Conservation (phyloP, 192 early-diverging fungal genomes). For the Umbelopsis sp. region DNA sequence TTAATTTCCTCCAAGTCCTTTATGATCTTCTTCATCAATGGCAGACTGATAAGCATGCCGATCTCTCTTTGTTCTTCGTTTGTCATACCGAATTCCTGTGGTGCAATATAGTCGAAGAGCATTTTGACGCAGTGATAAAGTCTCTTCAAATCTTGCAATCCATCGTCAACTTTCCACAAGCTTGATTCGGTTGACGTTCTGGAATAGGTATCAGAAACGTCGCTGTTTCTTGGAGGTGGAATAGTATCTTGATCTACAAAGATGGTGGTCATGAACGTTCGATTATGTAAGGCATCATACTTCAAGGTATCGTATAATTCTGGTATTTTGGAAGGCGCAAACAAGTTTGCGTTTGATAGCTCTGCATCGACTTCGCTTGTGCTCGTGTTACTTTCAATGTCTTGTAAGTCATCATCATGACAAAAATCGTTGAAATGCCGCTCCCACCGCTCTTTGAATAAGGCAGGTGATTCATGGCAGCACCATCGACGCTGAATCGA, state of each 20-base stretch:
- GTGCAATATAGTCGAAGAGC: conserved; percentile 92
- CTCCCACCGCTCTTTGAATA: conserved; percentile 96
- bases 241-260: conserved; percentile 43
- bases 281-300: conserved; percentile 95
- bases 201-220: background rate
- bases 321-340: conserved; percentile 83
- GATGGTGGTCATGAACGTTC: conserved; percentile 77
- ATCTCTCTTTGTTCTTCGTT: conserved; percentile 85
- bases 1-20: conserved; percentile 69
- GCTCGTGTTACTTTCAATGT: conserved; percentile 12
- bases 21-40: conserved; percentile 79
- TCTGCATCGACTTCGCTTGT: conserved; percentile 18
- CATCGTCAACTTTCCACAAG: background rate
- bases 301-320: conserved; percentile 96
- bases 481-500: conserved; percentile 86
- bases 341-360: conserved; percentile 31
- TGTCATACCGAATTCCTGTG: conserved; percentile 91
- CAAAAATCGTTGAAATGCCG: conserved; percentile 91
- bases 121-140: conserved; percentile 81
- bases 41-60: conserved; percentile 74
- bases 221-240: background rate
- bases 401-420: conserved; percentile 21
- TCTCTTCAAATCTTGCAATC: conserved; percentile 40
- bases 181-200: background rate
- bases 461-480: conserved; percentile 79